These are phyloP conservation scores for Aspergillus flavus DNA, from an alignment of 2,329 filamentous ascomycete species.

Conservation along the genomic window DNA sequence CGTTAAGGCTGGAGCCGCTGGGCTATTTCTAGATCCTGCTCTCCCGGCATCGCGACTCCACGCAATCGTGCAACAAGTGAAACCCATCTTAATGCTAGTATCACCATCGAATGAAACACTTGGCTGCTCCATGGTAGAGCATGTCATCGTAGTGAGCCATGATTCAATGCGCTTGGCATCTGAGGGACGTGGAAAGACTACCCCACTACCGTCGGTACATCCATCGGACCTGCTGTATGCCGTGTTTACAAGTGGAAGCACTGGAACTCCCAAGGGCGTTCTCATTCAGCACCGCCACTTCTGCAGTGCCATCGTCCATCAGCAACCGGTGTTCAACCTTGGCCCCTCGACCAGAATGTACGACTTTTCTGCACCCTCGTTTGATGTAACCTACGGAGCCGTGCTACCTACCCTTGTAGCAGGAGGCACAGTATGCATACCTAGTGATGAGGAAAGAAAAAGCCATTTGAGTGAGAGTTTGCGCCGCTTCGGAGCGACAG, in stretches of 20 bases:
- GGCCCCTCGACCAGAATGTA: not conserved
- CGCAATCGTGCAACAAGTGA: conserved; percentile 26
- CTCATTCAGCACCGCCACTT: not conserved
- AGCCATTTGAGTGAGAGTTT: not conserved
- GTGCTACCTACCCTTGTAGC: not conserved
- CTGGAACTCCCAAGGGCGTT: not conserved
- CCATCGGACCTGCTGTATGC: conserved; percentile 4
- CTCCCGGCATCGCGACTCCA: conserved; percentile 22
- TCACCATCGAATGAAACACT: conserved; percentile 36
- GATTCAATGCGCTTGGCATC: not conserved
- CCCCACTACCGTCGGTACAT: not conserved
- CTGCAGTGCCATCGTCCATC: not conserved
- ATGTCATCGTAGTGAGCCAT: not conserved
- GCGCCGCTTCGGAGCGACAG: not conserved
- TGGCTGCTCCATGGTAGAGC: not conserved
- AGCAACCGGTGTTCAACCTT: not conserved
- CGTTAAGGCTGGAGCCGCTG: conserved; percentile 26
- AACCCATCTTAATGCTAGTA: conserved; percentile 37
- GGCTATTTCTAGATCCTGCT: conserved; percentile 27
- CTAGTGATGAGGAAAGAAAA: not conserved
- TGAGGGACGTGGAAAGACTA: not conserved
- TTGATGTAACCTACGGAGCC: not conserved
- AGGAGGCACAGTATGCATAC: not conserved
- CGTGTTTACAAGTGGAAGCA: conserved; percentile 22
- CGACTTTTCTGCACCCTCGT: not conserved